Conservation (phyloP, 768 basidiomycete species). For the Rickenella mellea region DNA sequence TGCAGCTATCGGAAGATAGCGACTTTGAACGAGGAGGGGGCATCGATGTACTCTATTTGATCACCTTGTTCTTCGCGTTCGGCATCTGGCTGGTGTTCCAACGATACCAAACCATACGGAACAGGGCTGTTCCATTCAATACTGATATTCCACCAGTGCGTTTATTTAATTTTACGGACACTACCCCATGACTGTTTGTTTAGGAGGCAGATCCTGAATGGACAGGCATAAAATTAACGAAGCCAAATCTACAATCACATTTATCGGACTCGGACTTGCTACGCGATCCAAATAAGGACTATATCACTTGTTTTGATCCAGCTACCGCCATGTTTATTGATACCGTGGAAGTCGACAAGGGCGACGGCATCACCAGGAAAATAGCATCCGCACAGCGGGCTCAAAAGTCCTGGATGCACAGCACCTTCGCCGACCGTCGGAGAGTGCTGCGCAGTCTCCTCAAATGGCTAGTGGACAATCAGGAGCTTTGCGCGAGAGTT, state of each 20-base stretch:
- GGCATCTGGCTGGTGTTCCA: constrained; percentile 74
- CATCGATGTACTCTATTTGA: constrained; percentile 55
- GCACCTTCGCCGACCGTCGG: constrained; percentile 69
- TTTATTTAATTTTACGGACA: constrained; percentile 1
- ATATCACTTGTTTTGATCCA: constrained; percentile 90
- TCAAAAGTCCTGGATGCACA: constrained; percentile 64
- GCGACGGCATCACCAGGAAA: constrained; percentile 62
- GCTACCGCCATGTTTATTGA: constrained; percentile 76
- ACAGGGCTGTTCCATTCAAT: constrained; percentile 63
- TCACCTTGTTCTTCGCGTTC: constrained; percentile 62
- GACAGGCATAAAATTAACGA: constrained; percentile 41
- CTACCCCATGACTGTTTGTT: constrained; percentile 14
- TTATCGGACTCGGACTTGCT: constrained; percentile 41
- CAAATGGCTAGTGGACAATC: constrained; percentile 90
- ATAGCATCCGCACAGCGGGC: constrained; percentile 57
- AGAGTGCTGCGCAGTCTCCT: constrained; percentile 79
- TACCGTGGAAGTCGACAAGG: constrained; percentile 69
- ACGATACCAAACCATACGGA: constrained; percentile 65
- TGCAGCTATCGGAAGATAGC: too few relatives aligned
- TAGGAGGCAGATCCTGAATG: constrained; percentile 54
- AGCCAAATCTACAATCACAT: constrained; percentile 62
- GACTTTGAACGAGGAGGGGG: constrained; percentile 13
- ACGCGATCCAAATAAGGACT: constrained; percentile 39
- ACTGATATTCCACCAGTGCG: constrained; percentile 48
- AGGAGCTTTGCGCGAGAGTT: constrained; percentile 76